Evolutionary conservation across 345 rosid species (phyloP).

Genomic region (Sonneratia alba): DNA sequence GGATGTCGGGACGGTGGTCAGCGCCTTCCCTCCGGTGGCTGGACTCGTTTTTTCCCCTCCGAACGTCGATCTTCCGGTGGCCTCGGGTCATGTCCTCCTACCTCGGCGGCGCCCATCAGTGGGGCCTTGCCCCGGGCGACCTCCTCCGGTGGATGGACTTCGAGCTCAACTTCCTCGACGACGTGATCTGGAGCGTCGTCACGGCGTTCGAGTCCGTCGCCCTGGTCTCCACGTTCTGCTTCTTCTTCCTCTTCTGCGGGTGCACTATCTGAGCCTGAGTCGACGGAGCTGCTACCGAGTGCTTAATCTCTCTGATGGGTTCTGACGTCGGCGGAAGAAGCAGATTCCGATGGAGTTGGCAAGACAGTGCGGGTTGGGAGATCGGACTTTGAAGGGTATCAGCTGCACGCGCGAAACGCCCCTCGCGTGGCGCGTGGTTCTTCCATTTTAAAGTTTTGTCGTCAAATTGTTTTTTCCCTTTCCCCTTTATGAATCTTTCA

Average conservation of each 20-base stretch:
- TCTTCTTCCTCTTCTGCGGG: slow-evolving; percentile 85
- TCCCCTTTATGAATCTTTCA: neutral
- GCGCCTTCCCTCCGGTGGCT: slow-evolving; percentile 11
- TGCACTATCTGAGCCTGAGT: slow-evolving; percentile 41
- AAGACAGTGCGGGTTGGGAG: no score
- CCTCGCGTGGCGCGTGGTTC: slow-evolving; percentile 4
- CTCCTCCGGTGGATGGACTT: slow-evolving; percentile 24
- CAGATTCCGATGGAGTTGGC: slow-evolving; percentile 3
- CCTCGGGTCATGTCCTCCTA: slow-evolving; percentile 16
- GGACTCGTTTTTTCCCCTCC: slow-evolving; percentile 12
- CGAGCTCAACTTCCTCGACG: slow-evolving; percentile 45
- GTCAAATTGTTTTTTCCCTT: neutral
- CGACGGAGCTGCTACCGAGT: no score
- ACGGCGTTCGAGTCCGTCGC: slow-evolving; percentile 82
- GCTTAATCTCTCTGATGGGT: no score
- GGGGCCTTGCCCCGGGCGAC: neutral
- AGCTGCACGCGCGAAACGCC: slow-evolving; percentile 28
- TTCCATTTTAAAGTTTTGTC: neutral
- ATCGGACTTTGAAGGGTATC: no score
- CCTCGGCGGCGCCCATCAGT: neutral
- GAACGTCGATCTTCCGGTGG: slow-evolving; percentile 24
- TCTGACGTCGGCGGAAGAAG: slow-evolving; percentile 4
- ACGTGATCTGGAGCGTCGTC: slow-evolving; percentile 57
- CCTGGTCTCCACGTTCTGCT: slow-evolving; percentile 74
- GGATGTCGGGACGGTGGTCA: slow-evolving; percentile 5